Evolutionary conservation across 2,329 filamentous ascomycete species (phyloP).

Genomic region (Emergomyces africanus): DNA sequence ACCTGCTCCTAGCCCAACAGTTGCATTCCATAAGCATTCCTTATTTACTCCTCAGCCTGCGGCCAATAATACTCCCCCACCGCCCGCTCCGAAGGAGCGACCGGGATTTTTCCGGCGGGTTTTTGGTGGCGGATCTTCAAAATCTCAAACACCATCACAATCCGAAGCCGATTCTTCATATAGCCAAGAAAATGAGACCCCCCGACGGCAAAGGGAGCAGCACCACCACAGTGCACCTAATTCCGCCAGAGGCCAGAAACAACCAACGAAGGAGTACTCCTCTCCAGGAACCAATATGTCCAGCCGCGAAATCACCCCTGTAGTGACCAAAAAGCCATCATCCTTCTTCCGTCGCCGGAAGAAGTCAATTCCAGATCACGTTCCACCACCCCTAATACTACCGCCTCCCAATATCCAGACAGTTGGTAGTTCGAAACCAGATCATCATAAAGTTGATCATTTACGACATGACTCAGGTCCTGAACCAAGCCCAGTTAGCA

Average conservation of each 20-base stretch:
- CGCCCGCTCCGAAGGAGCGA: conserved; percentile 46
- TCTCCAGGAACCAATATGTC: conserved; percentile 12
- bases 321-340: conserved; percentile 77
- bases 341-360: conserved; percentile 91
- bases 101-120: conserved; percentile 89
- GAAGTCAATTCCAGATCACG: conserved; percentile 60
- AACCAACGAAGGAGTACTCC: conserved; percentile 15
- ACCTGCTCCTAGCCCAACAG: conserved; percentile 41
- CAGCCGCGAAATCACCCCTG: conserved; percentile 24
- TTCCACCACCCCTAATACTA: conserved; percentile 45
- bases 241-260: conserved; percentile 16
- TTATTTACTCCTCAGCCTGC: conserved; percentile 25
- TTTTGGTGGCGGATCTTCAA: conserved; percentile 56
- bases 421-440: background rate
- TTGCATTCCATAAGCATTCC: conserved; percentile 38
- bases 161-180: conserved; percentile 5
- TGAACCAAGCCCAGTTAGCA: conserved; percentile 57
- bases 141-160: conserved; percentile 28
- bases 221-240: conserved; percentile 7
- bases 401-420: conserved; percentile 30
- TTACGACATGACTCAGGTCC: conserved; percentile 10
- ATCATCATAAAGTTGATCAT: conserved; percentile 10
- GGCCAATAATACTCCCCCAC: conserved; percentile 20
- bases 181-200: background rate
- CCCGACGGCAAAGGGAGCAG: conserved; percentile 3